Evolutionary conservation across 164 flowering plant species (phyloP).

Genomic region (Houttuynia cordata): DNA sequence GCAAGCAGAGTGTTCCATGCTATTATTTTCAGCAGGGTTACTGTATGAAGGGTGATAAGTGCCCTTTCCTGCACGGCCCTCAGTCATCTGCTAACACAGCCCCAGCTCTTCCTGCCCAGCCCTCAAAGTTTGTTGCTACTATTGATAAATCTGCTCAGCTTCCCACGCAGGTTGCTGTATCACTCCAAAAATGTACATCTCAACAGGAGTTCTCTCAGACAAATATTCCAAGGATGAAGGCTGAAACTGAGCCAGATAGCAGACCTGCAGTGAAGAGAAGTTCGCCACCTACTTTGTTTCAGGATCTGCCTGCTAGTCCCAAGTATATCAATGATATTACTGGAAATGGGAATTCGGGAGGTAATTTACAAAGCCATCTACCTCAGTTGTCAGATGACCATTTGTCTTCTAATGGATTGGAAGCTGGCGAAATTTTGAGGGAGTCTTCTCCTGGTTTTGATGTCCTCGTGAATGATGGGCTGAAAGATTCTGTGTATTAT

Average conservation of each 20-base stretch:
- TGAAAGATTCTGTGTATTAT: constrained; percentile 46
- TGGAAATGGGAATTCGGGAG: constrained; percentile 25
- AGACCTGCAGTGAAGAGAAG: constrained; percentile 11
- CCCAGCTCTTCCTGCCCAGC: constrained; percentile 12
- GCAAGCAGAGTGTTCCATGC: constrained; percentile 61
- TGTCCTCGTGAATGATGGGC: constrained; percentile 86
- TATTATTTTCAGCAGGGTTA: constrained; percentile 67
- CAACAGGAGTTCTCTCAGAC: constrained; percentile 23
- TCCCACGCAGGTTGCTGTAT: constrained; percentile 25
- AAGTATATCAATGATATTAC: constrained; percentile 15
- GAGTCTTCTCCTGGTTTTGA: constrained; percentile 96
- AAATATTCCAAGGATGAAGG: constrained; percentile 13
- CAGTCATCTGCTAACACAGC: constrained; percentile 19
- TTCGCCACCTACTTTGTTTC: constrained; percentile 5
- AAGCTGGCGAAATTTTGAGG: constrained; percentile 51
- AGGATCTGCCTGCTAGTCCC: constrained; percentile 17
- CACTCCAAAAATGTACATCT: constrained; percentile 26
- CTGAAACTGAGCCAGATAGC: constrained; percentile 17
- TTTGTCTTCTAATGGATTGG: constrained; percentile 46
- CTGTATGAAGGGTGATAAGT: constrained; percentile 79
- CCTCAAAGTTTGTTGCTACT: constrained; percentile 14
- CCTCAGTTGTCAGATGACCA: constrained; percentile 28
- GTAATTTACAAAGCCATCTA: constrained; percentile 22
- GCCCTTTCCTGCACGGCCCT: constrained; percentile 50
- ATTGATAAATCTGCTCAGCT: constrained; percentile 19